Conservation (phyloP, 768 basidiomycete genomes). For the Tylopilus vinaceipallidus region DNA sequence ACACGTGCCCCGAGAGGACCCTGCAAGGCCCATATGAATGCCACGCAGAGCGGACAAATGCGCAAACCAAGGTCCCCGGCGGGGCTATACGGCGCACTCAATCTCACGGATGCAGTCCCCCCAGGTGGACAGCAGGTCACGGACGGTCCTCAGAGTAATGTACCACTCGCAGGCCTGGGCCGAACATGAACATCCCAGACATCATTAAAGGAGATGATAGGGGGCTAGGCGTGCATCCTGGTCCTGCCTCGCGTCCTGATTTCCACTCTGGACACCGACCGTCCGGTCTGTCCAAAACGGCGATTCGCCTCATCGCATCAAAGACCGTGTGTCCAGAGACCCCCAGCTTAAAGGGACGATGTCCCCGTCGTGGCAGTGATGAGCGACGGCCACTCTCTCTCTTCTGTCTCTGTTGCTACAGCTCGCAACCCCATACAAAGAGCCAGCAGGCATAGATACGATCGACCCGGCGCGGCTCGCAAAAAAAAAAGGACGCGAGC, state of each 20-base stretch:
- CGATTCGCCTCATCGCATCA: constrained; percentile 4
- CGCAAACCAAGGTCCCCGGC: background rate
- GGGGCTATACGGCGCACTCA: background rate
- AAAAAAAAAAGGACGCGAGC: background rate
- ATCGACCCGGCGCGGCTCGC: background rate
- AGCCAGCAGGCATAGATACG: background rate
- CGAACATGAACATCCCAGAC: background rate
- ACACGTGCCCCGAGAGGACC: background rate
- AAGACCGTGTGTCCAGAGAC: too few relatives aligned
- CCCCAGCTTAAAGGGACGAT: too few relatives aligned
- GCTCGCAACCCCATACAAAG: too few relatives aligned
- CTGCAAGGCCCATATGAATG: background rate
- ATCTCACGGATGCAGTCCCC: background rate
- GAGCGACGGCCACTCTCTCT: background rate
- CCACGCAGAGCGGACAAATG: background rate
- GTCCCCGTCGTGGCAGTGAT: background rate
- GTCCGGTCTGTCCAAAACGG: constrained; percentile 2
- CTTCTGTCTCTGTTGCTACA: background rate
- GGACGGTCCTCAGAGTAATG: background rate
- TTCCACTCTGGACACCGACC: background rate
- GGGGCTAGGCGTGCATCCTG: constrained; percentile 2
- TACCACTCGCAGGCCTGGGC: background rate
- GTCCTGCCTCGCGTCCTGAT: background rate
- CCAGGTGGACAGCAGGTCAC: background rate
- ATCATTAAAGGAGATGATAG: background rate